Base-by-base conservation (phyloP, 202 grass and related monocot species). In the Zizania palustris region DNA sequence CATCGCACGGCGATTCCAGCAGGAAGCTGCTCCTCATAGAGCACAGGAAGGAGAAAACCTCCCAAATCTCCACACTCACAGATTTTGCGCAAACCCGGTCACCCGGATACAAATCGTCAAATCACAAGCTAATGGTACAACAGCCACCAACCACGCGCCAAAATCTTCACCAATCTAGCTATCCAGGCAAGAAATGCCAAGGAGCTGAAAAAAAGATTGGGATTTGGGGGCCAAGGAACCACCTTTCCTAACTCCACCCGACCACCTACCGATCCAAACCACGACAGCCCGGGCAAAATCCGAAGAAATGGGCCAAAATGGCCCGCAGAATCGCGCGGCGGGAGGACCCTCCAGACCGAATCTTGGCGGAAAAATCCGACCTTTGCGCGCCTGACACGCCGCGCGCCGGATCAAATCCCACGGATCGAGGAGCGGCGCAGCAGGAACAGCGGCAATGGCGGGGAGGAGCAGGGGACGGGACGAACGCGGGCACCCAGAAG, bases 61-160 rank as follows among this genome's bases (percentile, higher is more conserved):
- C 93, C 90, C 91, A 90, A 91, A 97, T 97, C 93, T 97, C 91
- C 91, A 93, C 93, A 85, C 62, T 97, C 84, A 72, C 85, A 37
- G 59, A 84, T 87, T 78, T 69, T 61, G 63, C 60, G 39, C 74
- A 22, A 63, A 79, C 61, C 38, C 54, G 50, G 73, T n/a, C 56
- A 74, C 61, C 38, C 54, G 50, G 73, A 39, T 14, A 60, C 9
- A 53, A 63, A 62, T 65, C 60, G 46, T 53, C 9, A 53, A 63
- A 62, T 65, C 60, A 57, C 61, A n/a, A 14, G 4, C 44, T 22
- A 59, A 82, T 72, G 73, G 66, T 38, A 68, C 64, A 37, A 36
- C 64, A 48, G 49, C 69, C 65, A 56, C 34, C 67, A 35, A 35
- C 71, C 57, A 72, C 43, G 16, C 68, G 68, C 55, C 68, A 62